Evolutionary conservation across 2,329 filamentous ascomycete genomes (phyloP).

Genomic region (Fusarium decemcellulare): DNA sequence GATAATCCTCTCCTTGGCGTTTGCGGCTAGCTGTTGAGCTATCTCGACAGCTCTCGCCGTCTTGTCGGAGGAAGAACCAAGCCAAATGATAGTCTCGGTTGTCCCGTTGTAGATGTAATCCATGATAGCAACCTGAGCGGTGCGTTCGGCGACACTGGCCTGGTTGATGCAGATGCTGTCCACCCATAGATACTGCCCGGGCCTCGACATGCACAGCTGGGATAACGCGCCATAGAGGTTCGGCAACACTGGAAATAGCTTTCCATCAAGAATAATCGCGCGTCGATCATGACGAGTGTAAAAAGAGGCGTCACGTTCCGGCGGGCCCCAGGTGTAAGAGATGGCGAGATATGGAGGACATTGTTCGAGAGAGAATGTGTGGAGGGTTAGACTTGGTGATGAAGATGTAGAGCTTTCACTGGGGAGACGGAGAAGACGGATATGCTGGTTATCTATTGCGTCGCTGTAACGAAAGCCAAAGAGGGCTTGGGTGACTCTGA

Average conservation of each 20-base stretch:
- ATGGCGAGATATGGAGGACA: constrained; percentile 41
- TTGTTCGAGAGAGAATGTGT: constrained; percentile 31
- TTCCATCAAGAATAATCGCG: constrained; percentile 27
- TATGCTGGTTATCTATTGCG: constrained; percentile 20
- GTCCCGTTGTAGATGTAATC: constrained; percentile 37
- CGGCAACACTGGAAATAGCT: constrained; percentile 29
- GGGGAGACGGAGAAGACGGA: constrained; percentile 38
- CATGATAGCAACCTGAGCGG: constrained; percentile 42
- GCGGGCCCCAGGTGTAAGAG: constrained; percentile 46
- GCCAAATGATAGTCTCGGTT: constrained; percentile 41
- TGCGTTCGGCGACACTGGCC: constrained; percentile 28
- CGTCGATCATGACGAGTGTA: constrained; percentile 5
- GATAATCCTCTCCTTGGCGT: constrained; percentile 33
- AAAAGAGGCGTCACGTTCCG: background rate
- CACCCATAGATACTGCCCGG: constrained; percentile 39
- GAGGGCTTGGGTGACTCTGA: background rate
- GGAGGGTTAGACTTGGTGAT: constrained; percentile 23
- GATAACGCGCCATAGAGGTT: constrained; percentile 33
- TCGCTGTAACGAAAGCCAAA: constrained; percentile 28
- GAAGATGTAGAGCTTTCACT: constrained; percentile 2
- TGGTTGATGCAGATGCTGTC: constrained; percentile 47
- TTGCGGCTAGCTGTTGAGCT: constrained; percentile 13
- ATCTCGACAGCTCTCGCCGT: constrained; percentile 25
- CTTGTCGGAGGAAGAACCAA: constrained; percentile 28
- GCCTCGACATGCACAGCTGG: constrained; percentile 23